A percentile compares a stretch with the other conserved stretches of the same genome.
Conservation (phyloP, 768 basidiomycete species). For the Coprinopsis sp. region DNA sequence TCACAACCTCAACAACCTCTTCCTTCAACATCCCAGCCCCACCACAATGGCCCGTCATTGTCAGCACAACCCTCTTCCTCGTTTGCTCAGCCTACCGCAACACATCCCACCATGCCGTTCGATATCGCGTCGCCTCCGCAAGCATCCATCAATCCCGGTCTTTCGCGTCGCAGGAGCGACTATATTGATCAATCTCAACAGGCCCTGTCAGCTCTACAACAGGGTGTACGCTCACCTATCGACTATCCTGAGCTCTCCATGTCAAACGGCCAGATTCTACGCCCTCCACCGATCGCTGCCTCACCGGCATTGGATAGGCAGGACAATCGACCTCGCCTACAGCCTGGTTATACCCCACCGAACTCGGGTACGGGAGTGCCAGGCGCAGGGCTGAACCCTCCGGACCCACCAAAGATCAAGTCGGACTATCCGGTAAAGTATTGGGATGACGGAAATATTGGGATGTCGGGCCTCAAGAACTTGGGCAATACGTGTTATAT, state of each 20-base stretch:
- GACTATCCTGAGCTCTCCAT: slow-evolving; percentile 79
- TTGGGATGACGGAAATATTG: slow-evolving; percentile 79
- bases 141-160: slow-evolving; percentile 73
- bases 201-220: slow-evolving; percentile 30
- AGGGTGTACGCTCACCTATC: slow-evolving; percentile 47
- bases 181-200: slow-evolving; percentile 77
- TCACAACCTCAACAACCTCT: too few species aligned
- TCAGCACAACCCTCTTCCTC: slow-evolving; percentile 31
- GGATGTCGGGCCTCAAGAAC: slow-evolving; percentile 87
- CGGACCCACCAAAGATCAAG: slow-evolving; percentile 60
- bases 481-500: slow-evolving; percentile 98
- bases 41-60: too few species aligned
- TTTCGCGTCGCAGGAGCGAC: slow-evolving; percentile 72
- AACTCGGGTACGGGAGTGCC: slow-evolving; percentile 15
- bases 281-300: slow-evolving; percentile 78
- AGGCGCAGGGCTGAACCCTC: slow-evolving; percentile 25
- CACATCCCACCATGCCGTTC: slow-evolving; percentile 26
- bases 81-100: too few species aligned
- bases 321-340: slow-evolving; percentile 61
- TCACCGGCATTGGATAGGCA: slow-evolving; percentile 67
- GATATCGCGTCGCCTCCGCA: slow-evolving; percentile 69
- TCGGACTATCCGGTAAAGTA: slow-evolving; percentile 80
- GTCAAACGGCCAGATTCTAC: slow-evolving; percentile 28
- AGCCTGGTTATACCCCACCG: slow-evolving; percentile 30
- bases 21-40: too few species aligned